Conservation (phyloP, 1,284 basidiomycete species). For the Singerocomus rubriflavus region DNA sequence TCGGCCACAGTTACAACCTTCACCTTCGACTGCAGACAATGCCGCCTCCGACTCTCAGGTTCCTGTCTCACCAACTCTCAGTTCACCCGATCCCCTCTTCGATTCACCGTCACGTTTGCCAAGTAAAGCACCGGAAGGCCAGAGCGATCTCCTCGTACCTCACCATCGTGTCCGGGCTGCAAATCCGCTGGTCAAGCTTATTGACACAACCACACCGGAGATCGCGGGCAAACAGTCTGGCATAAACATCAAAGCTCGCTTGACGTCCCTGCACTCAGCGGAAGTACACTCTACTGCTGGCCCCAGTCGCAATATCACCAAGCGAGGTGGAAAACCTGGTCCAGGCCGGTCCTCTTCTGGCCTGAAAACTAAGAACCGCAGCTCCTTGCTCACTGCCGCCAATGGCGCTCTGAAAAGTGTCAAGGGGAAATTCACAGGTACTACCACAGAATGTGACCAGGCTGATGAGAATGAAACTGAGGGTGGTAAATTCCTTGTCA, state of each 20-base stretch:
- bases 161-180: constrained; percentile 45
- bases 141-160: constrained; percentile 25
- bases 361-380: constrained; percentile 36
- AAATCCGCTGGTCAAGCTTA: constrained; percentile 52
- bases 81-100: constrained; percentile 29
- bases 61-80: constrained; percentile 15
- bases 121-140: constrained; percentile 8
- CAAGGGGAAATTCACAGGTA: constrained; percentile 36
- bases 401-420: constrained; percentile 48
- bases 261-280: constrained; percentile 25
- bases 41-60: constrained; percentile 1
- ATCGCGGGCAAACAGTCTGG: constrained; percentile 32
- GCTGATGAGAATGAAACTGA: constrained; percentile 23
- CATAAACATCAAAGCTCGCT: constrained; percentile 47
- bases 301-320: constrained; percentile 9
- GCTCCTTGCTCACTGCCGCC: constrained; percentile 47
- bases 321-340: constrained; percentile 40
- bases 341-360: constrained; percentile 45
- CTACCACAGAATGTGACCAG: constrained; percentile 9
- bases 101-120: constrained; percentile 22
- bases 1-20: constrained; percentile 3
- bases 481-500: constrained; percentile 7
- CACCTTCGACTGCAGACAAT: not conserved
- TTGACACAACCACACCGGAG: constrained; percentile 37
- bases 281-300: constrained; percentile 13